Conservation (phyloP, 2,329 filamentous ascomycete genomes). For the Botrytis aclada region DNA sequence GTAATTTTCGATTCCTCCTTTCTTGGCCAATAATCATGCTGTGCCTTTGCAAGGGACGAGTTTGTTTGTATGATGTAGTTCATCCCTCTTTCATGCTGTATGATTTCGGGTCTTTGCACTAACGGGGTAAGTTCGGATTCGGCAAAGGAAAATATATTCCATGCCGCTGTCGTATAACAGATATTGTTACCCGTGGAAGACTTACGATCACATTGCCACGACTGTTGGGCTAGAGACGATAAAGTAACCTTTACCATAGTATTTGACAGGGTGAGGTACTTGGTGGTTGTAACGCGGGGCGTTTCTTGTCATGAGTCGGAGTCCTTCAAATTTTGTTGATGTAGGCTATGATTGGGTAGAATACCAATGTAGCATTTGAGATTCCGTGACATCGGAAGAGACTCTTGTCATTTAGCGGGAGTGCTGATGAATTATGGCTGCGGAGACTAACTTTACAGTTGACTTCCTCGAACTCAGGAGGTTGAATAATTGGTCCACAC, state of each 20-base stretch:
- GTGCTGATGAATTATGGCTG: neutral
- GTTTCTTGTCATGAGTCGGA: neutral
- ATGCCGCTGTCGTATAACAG: slow-evolving; percentile 11
- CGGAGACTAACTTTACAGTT: neutral
- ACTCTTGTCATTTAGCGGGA: neutral
- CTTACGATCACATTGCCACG: slow-evolving; percentile 11
- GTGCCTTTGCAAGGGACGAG: slow-evolving; percentile 2
- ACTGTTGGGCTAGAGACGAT: neutral
- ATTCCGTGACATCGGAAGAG: slow-evolving; percentile 8
- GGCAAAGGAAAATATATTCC: slow-evolving; percentile 13
- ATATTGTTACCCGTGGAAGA: slow-evolving; percentile 6
- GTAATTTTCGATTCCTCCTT: neutral
- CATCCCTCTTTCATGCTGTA: slow-evolving; percentile 13
- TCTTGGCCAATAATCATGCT: slow-evolving; percentile 8
- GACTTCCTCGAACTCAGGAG: neutral
- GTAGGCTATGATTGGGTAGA: neutral
- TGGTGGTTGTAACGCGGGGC: slow-evolving; percentile 1
- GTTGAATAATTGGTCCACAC: neutral
- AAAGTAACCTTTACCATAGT: neutral
- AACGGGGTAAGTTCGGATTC: slow-evolving; percentile 4
- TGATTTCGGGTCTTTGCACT: slow-evolving; percentile 12
- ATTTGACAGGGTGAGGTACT: neutral
- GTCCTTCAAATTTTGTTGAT: neutral
- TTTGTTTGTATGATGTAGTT: slow-evolving; percentile 14
- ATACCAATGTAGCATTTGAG: neutral